Base-by-base conservation (phyloP, 176 grass and related monocot species). In the Musa acuminata region DNA sequence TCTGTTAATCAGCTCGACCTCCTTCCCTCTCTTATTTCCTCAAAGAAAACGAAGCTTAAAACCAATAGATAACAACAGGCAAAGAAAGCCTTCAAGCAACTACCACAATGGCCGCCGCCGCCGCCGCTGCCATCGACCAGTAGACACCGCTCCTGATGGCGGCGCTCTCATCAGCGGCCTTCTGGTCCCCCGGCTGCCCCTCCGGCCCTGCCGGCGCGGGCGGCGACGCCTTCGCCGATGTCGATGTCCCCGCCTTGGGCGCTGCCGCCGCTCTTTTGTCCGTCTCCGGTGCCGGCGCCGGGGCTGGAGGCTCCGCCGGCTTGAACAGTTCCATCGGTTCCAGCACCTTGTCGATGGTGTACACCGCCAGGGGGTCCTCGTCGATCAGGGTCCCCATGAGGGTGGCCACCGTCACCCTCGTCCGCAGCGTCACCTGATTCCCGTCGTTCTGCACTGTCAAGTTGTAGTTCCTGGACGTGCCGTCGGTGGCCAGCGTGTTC, bases 321-420 rank as follows among this genome's bases (percentile, higher is more conserved):
- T 72, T 75, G 52, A 77, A 67, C 26, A 77, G 72, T 67, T 77
- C 77, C n/a, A 25, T 1, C 1, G 85, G 85, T 13, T 83, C 10
- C 9, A 87, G 13, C 77, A 87, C 81, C 51, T 62, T 22, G 77
- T 87, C 60, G 67, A 83, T 80, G 76, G 69, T 65, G 81, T 80
- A 73, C 51, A 87, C 67, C 11, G 67, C 67, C 11, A 77, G 9
- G 13, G 25, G 59, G 16, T 72, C 77, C 52, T 53, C 62, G 78
- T 85, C 79, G 8, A 26, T 49, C 72, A 84, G 72, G 49, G 76
- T 75, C 24, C 53, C 72, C 49, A 53, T 76, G 55, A 84, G 51
- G 55, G 26, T 59, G 21, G 83, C 83, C 35, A 49, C 29, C 22
- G 68, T 72, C 19, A 9, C 53, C 74, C 59, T 17, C 8, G 71